Evolutionary conservation across 495 filamentous ascomycete species (phyloP), one percentile per base, ranked within the genome.

Genomic region (Cercophora newfieldiana): DNA sequence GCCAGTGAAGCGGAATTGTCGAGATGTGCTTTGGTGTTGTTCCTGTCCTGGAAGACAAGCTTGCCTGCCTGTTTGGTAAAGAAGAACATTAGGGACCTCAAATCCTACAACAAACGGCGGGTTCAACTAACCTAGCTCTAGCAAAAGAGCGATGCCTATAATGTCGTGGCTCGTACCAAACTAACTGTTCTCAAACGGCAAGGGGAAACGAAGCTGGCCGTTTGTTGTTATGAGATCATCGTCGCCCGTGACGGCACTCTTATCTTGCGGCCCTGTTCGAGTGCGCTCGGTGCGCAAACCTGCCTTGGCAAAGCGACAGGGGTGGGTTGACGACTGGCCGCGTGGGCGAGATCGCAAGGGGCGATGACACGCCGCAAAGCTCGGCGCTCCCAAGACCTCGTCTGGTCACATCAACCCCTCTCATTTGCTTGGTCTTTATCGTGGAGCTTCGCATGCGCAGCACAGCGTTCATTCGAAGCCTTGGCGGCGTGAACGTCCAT

Each of bases 181-280:
- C n/a, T n/a, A n/a, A 18, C 7, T 47, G 37, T 7, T 47, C 7
- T 7, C 8, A 47, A 47, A 47, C 37, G 8, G 8, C 18, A 47
- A 7, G 8, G 37, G 37, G 8, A 18, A 18, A 47, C 37, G 18
- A 47, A 47, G 37, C 37, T 22, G 24, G 22, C 7, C n/a, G 50
- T 53, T 7, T 53, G 5, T 53, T 53, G 50, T 53, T 26, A 53
- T 53, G 50, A 53, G 50, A 53, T 53, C 50, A 53, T 53, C 50
- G 21, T 10, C 2, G 7, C n/a, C 25, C 8, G 21, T 53, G 50
- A 53, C n/a, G 21, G 50, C 18, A n/a, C 48, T 44, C 37, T 53
- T 53, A 53, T 53, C 50, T 22, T 2, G 37, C 37, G 50, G 24
- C 7, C 50, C 50, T 53, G 4, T 44, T n/a, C 3, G 2, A 14